Percentiles rank a stretch among this genome's conserved stretches.
Evolutionary conservation across 2,329 filamentous ascomycete genomes (phyloP).

Genomic region (Geosmithia putterillii): DNA sequence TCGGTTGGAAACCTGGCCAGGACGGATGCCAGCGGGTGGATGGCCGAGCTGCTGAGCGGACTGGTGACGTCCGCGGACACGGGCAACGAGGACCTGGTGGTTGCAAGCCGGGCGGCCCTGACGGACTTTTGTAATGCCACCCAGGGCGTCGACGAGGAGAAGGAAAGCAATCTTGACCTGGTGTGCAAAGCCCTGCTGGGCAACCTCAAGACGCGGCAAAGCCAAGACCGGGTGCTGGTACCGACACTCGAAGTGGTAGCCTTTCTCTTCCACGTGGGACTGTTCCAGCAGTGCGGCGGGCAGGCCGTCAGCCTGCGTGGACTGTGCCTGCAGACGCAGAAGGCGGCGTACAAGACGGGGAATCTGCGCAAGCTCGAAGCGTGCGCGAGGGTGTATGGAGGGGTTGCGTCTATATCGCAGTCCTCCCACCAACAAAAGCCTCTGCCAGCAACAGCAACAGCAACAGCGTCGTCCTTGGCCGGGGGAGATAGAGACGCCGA

Average conservation of each 20-base stretch:
- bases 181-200: slow-evolving; percentile 38
- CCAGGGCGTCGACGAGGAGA: neutral
- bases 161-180: slow-evolving; percentile 22
- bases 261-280: slow-evolving; percentile 58
- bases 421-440: too few relatives aligned
- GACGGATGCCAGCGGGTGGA: slow-evolving; percentile 24
- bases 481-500: slow-evolving; percentile 7
- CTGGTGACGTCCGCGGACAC: slow-evolving; percentile 63
- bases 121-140: slow-evolving; percentile 36
- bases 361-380: slow-evolving; percentile 74
- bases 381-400: slow-evolving; percentile 67
- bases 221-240: slow-evolving; percentile 58
- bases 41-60: slow-evolving; percentile 48
- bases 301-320: slow-evolving; percentile 31
- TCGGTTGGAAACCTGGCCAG: slow-evolving; percentile 21
- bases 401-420: slow-evolving; percentile 45
- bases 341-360: slow-evolving; percentile 69
- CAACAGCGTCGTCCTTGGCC: too few relatives aligned
- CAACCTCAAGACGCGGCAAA: slow-evolving; percentile 39
- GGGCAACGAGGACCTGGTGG: slow-evolving; percentile 64
- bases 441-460: too few relatives aligned
- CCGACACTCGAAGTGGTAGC: slow-evolving; percentile 66
- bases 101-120: slow-evolving; percentile 55
- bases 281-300: slow-evolving; percentile 25
- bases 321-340: slow-evolving; percentile 61